Evolutionary conservation across 1,284 basidiomycete species (phyloP).

Genomic region (Leccinum holopus): DNA sequence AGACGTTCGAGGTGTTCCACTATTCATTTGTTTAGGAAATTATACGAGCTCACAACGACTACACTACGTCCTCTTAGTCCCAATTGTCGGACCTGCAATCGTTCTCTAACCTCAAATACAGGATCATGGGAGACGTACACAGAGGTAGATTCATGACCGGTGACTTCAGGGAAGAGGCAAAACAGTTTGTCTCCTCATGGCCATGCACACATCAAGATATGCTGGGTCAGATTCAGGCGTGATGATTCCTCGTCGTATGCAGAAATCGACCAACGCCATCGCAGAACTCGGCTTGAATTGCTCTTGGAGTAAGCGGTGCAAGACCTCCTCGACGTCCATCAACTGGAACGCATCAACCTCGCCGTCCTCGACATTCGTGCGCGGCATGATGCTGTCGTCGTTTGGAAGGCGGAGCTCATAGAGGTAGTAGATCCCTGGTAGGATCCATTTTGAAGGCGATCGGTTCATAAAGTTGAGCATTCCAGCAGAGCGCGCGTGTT

Average conservation of each 20-base stretch:
- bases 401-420: conserved; percentile 41
- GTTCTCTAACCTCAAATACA: background rate
- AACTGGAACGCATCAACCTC: conserved; percentile 45
- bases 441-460: conserved; percentile 40
- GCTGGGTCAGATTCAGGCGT: conserved; percentile 44
- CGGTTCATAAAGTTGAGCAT: conserved; percentile 41
- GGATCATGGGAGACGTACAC: background rate
- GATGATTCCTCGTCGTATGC: conserved; percentile 49
- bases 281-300: conserved; percentile 58
- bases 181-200: conserved; percentile 18
- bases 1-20: background rate
- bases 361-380: conserved; percentile 39
- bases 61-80: background rate
- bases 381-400: conserved; percentile 34
- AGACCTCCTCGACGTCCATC: conserved; percentile 37
- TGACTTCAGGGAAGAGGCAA: conserved; percentile 24
- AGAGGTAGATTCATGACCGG: too few relatives aligned
- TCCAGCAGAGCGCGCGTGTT: conserved; percentile 35
- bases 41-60: background rate
- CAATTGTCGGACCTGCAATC: background rate
- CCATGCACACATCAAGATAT: conserved; percentile 38
- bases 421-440: conserved; percentile 44
- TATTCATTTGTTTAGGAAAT: background rate
- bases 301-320: conserved; percentile 39
- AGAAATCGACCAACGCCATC: conserved; percentile 52